A percentile compares a stretch with the other conserved stretches of the same genome.
phyloP scores from a whole-genome alignment of 78 protist genomes.

The Emiliania huxleyi region DNA sequence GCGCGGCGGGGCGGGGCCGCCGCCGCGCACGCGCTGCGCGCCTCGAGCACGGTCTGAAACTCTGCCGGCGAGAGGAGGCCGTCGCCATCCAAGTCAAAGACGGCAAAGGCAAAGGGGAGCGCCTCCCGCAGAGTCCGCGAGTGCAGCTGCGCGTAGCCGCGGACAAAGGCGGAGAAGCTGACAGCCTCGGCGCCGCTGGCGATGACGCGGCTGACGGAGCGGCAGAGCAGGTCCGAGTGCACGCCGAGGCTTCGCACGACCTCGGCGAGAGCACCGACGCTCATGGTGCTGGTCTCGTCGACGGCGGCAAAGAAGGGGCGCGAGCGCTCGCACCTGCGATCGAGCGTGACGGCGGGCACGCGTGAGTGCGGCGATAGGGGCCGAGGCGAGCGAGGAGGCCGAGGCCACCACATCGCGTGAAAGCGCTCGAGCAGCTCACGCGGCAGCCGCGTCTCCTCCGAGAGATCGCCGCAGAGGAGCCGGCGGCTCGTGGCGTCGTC shows the following conservation, averaged over 20 bases:
- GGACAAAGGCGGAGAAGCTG: background rate
- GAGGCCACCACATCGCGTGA: background rate
- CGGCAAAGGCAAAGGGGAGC: background rate
- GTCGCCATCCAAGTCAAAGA: constrained; percentile 15
- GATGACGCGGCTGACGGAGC: background rate
- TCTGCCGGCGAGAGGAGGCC: background rate
- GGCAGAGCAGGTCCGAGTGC: background rate
- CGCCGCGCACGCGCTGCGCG: no score
- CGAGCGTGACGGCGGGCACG: no score
- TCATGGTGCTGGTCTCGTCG: background rate
- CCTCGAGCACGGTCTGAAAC: background rate
- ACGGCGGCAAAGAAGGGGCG: background rate
- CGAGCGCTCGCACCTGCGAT: no score
- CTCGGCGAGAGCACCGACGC: background rate
- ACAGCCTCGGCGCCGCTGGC: background rate
- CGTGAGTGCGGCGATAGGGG: no score
- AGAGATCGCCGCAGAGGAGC: background rate
- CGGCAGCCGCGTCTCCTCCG: constrained; percentile 14
- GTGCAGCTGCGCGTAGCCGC: background rate
- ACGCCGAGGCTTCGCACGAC: background rate
- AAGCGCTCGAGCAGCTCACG: background rate
- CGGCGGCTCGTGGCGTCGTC: background rate
- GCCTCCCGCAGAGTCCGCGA: background rate
- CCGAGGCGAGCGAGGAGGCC: no score
- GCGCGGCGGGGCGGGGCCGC: no score